A percentile compares a stretch with the other conserved stretches of the same genome.
Evolutionary conservation across 805 yeast genomes (phyloP).

Genomic region (Candida montana): DNA sequence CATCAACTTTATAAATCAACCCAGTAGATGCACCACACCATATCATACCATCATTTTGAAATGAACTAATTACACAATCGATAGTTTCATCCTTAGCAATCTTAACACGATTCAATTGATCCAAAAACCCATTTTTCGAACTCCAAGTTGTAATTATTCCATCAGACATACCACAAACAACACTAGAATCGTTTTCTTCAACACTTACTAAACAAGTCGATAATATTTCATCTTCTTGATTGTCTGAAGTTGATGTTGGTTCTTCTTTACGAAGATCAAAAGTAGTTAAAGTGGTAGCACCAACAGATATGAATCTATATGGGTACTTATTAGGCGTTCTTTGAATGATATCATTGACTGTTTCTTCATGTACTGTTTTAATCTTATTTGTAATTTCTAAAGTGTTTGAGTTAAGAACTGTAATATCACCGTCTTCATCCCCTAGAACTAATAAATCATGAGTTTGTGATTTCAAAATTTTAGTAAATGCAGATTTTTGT

Average conservation of each 20-base stretch:
- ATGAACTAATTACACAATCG: constrained; percentile 49
- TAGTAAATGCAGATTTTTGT: constrained; percentile 24
- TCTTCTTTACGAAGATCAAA: constrained; percentile 64
- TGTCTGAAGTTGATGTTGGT: constrained; percentile 59
- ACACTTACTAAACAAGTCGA: constrained; percentile 66
- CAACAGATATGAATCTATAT: constrained; percentile 74
- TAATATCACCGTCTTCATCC: constrained; percentile 63
- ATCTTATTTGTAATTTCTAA: constrained; percentile 47
- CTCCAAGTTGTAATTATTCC: constrained; percentile 89
- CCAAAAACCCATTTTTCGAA: constrained; percentile 58
- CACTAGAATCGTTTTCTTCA: constrained; percentile 48
- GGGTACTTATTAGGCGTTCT: constrained; percentile 60
- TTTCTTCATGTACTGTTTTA: constrained; percentile 62
- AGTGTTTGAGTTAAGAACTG: constrained; percentile 52
- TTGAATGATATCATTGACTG: constrained; percentile 68
- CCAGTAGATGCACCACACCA: constrained; percentile 86
- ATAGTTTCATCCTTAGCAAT: constrained; percentile 65
- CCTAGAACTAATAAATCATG: constrained; percentile 47
- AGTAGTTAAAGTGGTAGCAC: constrained; percentile 75
- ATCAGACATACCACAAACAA: constrained; percentile 84
- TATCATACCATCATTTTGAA: constrained; percentile 43
- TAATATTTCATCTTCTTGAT: constrained; percentile 90
- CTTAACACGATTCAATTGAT: constrained; percentile 74
- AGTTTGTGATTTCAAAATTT: constrained; percentile 29
- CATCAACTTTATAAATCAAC: constrained; percentile 59